phyloP scores from a whole-genome alignment of 2,329 filamentous ascomycete species.

The Paecilomyces niveus region DNA sequence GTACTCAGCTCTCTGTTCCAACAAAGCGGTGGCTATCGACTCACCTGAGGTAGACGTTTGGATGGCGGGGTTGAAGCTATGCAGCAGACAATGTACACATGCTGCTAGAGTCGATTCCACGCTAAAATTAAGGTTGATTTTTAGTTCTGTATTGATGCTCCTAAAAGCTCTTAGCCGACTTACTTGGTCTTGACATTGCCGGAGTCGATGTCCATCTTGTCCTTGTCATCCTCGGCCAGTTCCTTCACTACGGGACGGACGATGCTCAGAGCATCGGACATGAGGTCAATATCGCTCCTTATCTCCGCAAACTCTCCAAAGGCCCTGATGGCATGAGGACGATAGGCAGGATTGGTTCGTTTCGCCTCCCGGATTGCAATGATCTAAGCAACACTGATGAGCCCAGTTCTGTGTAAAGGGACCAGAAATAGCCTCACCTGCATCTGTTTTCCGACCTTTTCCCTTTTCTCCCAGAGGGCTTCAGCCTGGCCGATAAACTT shows the following conservation, averaged over 20 bases:
- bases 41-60: constrained; percentile 17
- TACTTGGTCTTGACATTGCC: constrained; percentile 33
- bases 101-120: constrained; percentile 31
- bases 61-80: constrained; percentile 27
- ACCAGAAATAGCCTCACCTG: constrained; percentile 46
- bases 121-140: constrained; percentile 10
- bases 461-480: constrained; percentile 50
- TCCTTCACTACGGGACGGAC: constrained; percentile 58
- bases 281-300: constrained; percentile 63
- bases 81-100: constrained; percentile 30
- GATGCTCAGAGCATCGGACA: constrained; percentile 58
- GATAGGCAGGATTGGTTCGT: constrained; percentile 79
- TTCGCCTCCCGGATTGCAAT: constrained; percentile 81
- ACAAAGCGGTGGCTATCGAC: constrained; percentile 12
- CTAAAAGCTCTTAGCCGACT: constrained; percentile 5
- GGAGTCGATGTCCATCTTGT: constrained; percentile 64
- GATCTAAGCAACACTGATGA: constrained; percentile 31
- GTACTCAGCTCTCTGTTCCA: not conserved
- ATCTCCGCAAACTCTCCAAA: constrained; percentile 66
- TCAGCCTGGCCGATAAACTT: constrained; percentile 64
- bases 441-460: constrained; percentile 57
- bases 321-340: constrained; percentile 64
- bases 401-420: not conserved
- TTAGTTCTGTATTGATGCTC: not conserved
- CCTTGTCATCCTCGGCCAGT: constrained; percentile 43